A percentile compares a stretch with the other conserved stretches of the same genome.
Evolutionary conservation across 1,284 basidiomycete genomes (phyloP).

Genomic region (Irpex sp.): DNA sequence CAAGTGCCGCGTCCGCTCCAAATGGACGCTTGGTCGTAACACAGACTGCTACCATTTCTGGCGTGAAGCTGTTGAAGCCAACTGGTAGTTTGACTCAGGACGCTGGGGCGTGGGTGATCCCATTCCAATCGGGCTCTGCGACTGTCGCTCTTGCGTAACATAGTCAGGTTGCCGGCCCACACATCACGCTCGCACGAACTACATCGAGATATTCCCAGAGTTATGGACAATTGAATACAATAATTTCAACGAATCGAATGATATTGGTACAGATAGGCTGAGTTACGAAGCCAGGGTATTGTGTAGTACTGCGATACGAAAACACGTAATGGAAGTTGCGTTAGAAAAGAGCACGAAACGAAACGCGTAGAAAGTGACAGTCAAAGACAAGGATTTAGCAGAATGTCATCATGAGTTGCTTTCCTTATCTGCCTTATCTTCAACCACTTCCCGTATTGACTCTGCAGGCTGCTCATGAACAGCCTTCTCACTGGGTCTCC

Average conservation of each 20-base stretch:
- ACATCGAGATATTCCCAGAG: background rate
- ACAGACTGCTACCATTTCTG: conserved; percentile 39
- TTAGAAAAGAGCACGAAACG: no score
- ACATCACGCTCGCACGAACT: no score
- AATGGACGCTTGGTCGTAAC: conserved; percentile 44
- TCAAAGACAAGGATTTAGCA: no score
- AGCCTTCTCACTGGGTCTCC: conserved; percentile 45
- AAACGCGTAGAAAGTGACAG: no score
- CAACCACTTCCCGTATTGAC: conserved; percentile 21
- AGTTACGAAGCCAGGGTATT: conserved; percentile 1
- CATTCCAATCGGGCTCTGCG: conserved; percentile 30
- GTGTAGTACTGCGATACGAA: background rate
- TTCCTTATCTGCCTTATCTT: conserved; percentile 18
- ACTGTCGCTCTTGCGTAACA: conserved; percentile 18
- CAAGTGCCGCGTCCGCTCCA: conserved; percentile 42
- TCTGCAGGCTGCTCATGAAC: conserved; percentile 19
- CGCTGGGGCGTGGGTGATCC: conserved; percentile 48
- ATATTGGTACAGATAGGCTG: background rate
- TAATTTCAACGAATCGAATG: background rate
- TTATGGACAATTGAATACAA: background rate
- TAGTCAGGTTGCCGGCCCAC: background rate
- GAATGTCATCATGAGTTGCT: no score
- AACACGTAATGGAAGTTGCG: no score
- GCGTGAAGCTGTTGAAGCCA: conserved; percentile 39
- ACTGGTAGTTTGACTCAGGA: conserved; percentile 34